These are phyloP conservation scores for Heliamphora pulchella DNA, from an alignment of 179 eudicot genomes.

Conservation along the genomic window DNA sequence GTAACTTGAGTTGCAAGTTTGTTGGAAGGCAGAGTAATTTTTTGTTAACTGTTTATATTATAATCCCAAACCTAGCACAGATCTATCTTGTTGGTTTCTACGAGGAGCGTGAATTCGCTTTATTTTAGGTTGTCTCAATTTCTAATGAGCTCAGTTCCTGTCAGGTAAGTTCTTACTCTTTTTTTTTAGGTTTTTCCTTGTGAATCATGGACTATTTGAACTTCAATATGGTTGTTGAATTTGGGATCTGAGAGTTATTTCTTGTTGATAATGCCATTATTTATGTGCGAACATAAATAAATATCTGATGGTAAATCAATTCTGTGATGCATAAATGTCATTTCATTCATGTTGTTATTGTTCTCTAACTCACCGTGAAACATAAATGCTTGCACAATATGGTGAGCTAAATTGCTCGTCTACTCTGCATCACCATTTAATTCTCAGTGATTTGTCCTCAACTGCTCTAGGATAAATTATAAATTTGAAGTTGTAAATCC, in stretches of 20 bases:
- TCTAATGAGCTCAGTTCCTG: slow-evolving; percentile 95
- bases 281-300: no score
- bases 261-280: slow-evolving; percentile 17
- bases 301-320: no score
- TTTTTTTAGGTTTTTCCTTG: not conserved
- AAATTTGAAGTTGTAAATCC: no score
- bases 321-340: no score
- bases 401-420: no score
- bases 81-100: slow-evolving; percentile 85
- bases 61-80: slow-evolving; percentile 80
- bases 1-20: not conserved
- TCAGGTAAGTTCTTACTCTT: slow-evolving; percentile 52
- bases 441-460: no score
- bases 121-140: slow-evolving; percentile 85
- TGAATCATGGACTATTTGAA: not conserved
- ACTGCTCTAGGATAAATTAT: no score
- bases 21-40: not conserved
- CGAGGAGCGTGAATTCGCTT: slow-evolving; percentile 86
- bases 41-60: slow-evolving; percentile 9
- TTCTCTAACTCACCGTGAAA: no score
- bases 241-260: slow-evolving; percentile 11
- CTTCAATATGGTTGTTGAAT: not conserved
- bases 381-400: no score
- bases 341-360: no score
- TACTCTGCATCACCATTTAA: no score